Conservation (phyloP, 2,329 filamentous ascomycete genomes). For the Talaromyces islandicus region DNA sequence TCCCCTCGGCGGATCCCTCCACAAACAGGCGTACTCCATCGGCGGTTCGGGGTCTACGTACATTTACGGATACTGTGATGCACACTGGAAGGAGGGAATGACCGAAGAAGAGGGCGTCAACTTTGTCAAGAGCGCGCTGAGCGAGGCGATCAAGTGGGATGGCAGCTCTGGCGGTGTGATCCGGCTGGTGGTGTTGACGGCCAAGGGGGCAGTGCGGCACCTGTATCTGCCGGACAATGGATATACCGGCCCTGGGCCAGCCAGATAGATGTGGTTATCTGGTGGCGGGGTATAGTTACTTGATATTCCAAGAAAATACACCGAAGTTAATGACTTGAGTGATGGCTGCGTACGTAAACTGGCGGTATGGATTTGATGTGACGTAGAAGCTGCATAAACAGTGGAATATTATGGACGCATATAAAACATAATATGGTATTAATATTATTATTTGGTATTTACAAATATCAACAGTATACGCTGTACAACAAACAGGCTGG, state of each 20-base stretch:
- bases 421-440: not conserved
- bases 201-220: conserved; percentile 83
- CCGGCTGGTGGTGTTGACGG: conserved; percentile 92
- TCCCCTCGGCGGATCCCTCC: conserved; percentile 88
- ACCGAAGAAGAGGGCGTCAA: conserved; percentile 81
- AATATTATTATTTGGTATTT: not conserved
- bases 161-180: conserved; percentile 98
- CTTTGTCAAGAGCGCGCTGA: conserved; percentile 86
- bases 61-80: conserved; percentile 98
- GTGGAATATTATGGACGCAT: not conserved
- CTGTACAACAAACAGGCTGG: not conserved
- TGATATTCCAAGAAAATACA: not conserved
- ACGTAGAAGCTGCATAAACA: too few species aligned
- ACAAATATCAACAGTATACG: not conserved
- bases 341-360: too few species aligned
- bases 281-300: not conserved
- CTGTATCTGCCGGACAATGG: conserved; percentile 90
- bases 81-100: conserved; percentile 94
- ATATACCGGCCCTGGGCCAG: conserved; percentile 67
- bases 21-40: conserved; percentile 95
- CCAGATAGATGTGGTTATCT: conserved; percentile 1
- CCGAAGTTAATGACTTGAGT: not conserved
- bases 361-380: too few species aligned
- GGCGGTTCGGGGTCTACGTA: conserved; percentile 96
- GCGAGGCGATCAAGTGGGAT: conserved; percentile 98